phyloP scores from a whole-genome alignment of 495 filamentous ascomycete species.

The Thozetella sp. region DNA sequence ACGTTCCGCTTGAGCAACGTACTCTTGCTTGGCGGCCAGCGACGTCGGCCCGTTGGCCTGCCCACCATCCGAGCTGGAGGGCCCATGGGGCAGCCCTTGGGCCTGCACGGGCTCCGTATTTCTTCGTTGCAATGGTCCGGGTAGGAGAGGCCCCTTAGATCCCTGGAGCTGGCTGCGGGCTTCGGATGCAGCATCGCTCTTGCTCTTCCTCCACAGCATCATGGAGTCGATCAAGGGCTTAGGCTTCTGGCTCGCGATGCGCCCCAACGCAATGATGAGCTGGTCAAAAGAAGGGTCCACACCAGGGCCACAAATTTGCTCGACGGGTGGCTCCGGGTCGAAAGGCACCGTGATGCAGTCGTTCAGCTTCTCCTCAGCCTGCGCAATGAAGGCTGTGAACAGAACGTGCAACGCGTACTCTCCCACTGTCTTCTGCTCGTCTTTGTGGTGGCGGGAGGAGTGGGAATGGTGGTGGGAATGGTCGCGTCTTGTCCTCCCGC shows the following conservation, averaged over 20 bases:
- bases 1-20: conserved; percentile 75
- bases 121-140: conserved; percentile 38
- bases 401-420: conserved; percentile 97
- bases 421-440: conserved; percentile 85
- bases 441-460: conserved; percentile 72
- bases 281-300: conserved; percentile 93
- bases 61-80: conserved; percentile 5
- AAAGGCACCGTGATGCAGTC: conserved; percentile 75
- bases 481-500: conserved; percentile 66
- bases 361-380: conserved; percentile 92
- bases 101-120: conserved; percentile 51
- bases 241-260: conserved; percentile 90
- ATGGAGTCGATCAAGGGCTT: conserved; percentile 95
- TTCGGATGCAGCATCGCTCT: conserved; percentile 81
- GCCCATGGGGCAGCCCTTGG: conserved; percentile 10
- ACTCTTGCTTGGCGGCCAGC: conserved; percentile 64
- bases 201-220: conserved; percentile 95
- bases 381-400: conserved; percentile 85
- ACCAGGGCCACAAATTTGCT: conserved; percentile 86
- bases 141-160: conserved; percentile 39
- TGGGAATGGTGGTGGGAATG: conserved; percentile 81
- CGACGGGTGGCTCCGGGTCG: conserved; percentile 78
- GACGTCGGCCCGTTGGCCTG: conserved; percentile 27
- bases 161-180: conserved; percentile 62
- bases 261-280: conserved; percentile 87